phyloP scores from a whole-genome alignment of 2,329 filamentous ascomycete species.

The Fusarium ambrosium region DNA sequence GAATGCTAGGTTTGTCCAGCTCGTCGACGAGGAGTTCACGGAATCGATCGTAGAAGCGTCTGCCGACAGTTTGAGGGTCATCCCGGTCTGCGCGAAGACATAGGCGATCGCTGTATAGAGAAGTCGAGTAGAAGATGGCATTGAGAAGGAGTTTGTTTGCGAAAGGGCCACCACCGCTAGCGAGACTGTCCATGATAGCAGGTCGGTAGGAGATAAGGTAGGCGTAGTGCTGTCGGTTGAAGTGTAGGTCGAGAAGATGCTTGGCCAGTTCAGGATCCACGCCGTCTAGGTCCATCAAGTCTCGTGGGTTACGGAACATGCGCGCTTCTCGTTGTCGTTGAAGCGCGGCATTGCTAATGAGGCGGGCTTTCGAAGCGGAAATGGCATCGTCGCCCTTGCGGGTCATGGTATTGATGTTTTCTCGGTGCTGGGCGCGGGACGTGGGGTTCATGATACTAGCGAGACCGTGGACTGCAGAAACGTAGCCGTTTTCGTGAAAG shows the following conservation, averaged over 20 bases:
- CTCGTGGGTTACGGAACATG: slow-evolving; percentile 48
- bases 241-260: slow-evolving; percentile 55
- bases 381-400: slow-evolving; percentile 46
- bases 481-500: slow-evolving; percentile 52
- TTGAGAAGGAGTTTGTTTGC: slow-evolving; percentile 56
- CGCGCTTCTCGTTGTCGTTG: slow-evolving; percentile 50
- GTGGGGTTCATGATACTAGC: slow-evolving; percentile 53
- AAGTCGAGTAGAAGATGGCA: slow-evolving; percentile 57
- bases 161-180: slow-evolving; percentile 52
- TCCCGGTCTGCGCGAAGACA: slow-evolving; percentile 51
- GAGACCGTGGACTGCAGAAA: slow-evolving; percentile 53
- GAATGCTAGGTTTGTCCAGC: slow-evolving; percentile 53
- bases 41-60: slow-evolving; percentile 55
- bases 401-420: slow-evolving; percentile 48
- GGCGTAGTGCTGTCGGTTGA: slow-evolving; percentile 54
- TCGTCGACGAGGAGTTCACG: slow-evolving; percentile 52
- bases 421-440: slow-evolving; percentile 45
- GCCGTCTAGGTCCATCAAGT: slow-evolving; percentile 54
- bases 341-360: slow-evolving; percentile 54
- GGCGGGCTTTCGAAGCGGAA: slow-evolving; percentile 49
- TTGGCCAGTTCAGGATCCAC: slow-evolving; percentile 51
- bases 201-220: slow-evolving; percentile 57
- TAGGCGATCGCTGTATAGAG: slow-evolving; percentile 55
- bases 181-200: slow-evolving; percentile 55
- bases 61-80: slow-evolving; percentile 52